Evolutionary conservation across 768 basidiomycete genomes (phyloP), one percentile per base, ranked within the genome.

Genomic region (Clathrus columnatus): DNA sequence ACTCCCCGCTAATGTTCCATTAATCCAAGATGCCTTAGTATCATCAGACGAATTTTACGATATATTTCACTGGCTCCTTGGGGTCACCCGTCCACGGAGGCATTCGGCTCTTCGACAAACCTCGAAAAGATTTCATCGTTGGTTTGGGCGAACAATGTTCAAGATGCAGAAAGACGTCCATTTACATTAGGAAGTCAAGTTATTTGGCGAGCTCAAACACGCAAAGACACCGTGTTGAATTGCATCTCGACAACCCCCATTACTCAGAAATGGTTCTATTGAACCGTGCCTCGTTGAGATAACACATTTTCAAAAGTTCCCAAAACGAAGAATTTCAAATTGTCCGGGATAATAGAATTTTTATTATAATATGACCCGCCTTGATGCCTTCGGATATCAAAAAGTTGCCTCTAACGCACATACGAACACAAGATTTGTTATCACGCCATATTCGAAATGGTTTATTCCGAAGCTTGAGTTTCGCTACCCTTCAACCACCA

Each of bases 11-110:
- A 32, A 55, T 26, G 62, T 63, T 18, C 56, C 52, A 0, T 56
- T 62, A 0, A 53, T 64, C 1, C 66, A 60, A 10, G 60, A 47
- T 20, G 5, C 26, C 28, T 23, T 6, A 23, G 18, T 60, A 58
- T 72, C n/a, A 60, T 73, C 18, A 64, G 69, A 7, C 69, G 72
- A 18, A 66, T 84, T 26, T 69, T 89, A 50, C 86, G 87, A 14
- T 85, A 82, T 61, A 70, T 82, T 43, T 91, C 89, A 0, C 83
- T 80, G 45, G 72, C 78, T 36, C 84, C 87, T 2, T 92, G 90
- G 90, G 90, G 90, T 4, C 80, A 81, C 46, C 62, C 76, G 17
- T 76, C 72, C 7, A 79, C 88, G 1, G 82, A 88, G 60, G 80
- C 75, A 1, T 68, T 76, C 57, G 76, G 89, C 29, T 75, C 79